These are phyloP conservation scores for Aechmea fasciata DNA, from an alignment of 176 grass and related monocot species.

Conservation along the genomic window DNA sequence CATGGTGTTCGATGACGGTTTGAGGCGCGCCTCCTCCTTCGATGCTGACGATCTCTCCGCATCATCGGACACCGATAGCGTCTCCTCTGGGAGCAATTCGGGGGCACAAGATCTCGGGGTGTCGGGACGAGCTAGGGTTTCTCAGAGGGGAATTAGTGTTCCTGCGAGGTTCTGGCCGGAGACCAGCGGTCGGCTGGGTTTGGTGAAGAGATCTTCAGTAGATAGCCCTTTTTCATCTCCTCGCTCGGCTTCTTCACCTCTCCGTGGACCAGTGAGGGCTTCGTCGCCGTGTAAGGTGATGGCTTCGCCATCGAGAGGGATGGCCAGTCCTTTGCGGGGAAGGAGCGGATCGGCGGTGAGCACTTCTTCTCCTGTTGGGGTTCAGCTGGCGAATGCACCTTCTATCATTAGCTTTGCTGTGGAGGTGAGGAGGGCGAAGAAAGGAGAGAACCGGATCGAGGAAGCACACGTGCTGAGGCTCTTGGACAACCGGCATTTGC, in stretches of 20 bases:
- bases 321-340: constrained; percentile 30
- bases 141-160: constrained; percentile 41
- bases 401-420: constrained; percentile 50
- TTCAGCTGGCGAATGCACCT: constrained; percentile 32
- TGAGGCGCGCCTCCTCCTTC: constrained; percentile 32
- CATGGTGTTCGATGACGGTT: constrained; percentile 46
- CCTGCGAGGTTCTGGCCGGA: constrained; percentile 57
- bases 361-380: neutral
- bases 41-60: constrained; percentile 43
- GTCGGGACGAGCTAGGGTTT: constrained; percentile 13
- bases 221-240: constrained; percentile 24
- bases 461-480: constrained; percentile 40
- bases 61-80: constrained; percentile 77
- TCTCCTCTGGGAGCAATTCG: constrained; percentile 74
- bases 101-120: constrained; percentile 30
- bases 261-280: constrained; percentile 17
- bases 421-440: constrained; percentile 46
- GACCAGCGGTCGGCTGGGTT: constrained; percentile 27
- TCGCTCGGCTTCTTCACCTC: constrained; percentile 22
- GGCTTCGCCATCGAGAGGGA: constrained; percentile 26
- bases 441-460: constrained; percentile 45
- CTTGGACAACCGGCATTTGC: constrained; percentile 37
- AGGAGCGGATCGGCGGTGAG: constrained; percentile 17
- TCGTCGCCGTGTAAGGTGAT: constrained; percentile 34
- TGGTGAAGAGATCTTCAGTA: constrained; percentile 11